Base-by-base conservation (phyloP, 495 filamentous ascomycete genomes). In the Filosporella fistucella region DNA sequence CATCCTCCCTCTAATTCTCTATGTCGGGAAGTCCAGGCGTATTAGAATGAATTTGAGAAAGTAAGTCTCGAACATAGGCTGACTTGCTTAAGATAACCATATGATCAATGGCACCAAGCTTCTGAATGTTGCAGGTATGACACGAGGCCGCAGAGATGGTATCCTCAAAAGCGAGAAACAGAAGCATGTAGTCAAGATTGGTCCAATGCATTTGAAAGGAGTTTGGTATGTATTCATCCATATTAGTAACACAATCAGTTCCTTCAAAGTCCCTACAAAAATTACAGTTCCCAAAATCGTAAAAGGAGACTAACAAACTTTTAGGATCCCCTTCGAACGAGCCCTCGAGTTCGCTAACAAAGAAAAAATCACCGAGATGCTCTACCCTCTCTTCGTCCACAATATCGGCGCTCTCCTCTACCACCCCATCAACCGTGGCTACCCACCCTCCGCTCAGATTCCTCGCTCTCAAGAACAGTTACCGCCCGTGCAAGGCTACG, bases 81-180 rank as follows among this genome's bases (percentile, higher is more conserved):
- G 18, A 23, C 5, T 32, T 16, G 17, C n/a, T 30, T 17, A 61
- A 95, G 93, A 98, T 56, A 98, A 98, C 62, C 86, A 93, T 55
- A 96, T 98, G 91, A 96, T 98, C 68, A 98, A 98, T 58, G 93
- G 93, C 8, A 98, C 93, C 3, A 98, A 98, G 65, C 70, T 98
- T 39, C 71, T 98, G 30, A 98, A 98, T 51, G 93, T 98, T 16
- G 93, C 93, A 17, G 91, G 91, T 1, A 98, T 98, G 93, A 98
- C 93, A 18, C 81, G 93, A 54, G 93, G 93, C 35, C 85, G 93
- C 36, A 81, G 93, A 54, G 93, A 98, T 62, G 93, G 93, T 34
- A 98, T 98, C 49, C 68, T 98, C 30, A 98, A 98, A 69, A 95
- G 89, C 65, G 93, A 97, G 63, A 97, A 98, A 66, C 77, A 88